Conservation (phyloP, 2,329 filamentous ascomycete genomes). For the Pseudogymnoascus sp. region DNA sequence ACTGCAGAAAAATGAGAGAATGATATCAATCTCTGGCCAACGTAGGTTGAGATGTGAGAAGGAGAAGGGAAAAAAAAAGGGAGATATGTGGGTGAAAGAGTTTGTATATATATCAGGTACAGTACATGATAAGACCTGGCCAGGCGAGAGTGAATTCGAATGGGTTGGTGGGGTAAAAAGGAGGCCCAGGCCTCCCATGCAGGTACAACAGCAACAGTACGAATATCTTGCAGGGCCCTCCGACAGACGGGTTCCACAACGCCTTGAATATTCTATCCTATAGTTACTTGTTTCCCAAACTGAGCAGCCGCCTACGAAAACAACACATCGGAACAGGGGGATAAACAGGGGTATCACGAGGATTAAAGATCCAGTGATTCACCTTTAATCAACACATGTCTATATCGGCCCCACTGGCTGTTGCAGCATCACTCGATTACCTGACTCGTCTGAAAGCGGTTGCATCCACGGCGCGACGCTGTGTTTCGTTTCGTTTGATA, state of each 20-base stretch:
- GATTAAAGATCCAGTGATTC: neutral
- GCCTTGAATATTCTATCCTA: neutral
- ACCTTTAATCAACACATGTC: slow-evolving; percentile 4
- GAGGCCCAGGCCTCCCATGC: neutral
- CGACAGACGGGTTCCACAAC: slow-evolving; percentile 4
- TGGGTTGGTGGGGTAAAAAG: neutral
- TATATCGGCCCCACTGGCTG: neutral
- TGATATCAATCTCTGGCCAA: slow-evolving; percentile 1
- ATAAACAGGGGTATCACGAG: slow-evolving; percentile 1
- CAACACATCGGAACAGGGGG: neutral
- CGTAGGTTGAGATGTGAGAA: neutral
- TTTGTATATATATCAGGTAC: slow-evolving; percentile 2
- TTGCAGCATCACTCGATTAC: neutral
- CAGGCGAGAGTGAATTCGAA: neutral
- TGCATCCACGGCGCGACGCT: slow-evolving; percentile 2
- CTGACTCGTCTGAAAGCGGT: neutral
- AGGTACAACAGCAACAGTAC: neutral
- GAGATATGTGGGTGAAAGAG: neutral
- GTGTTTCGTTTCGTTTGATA: slow-evolving; percentile 7
- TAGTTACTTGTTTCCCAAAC: neutral
- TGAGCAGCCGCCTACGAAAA: neutral
- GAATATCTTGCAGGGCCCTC: neutral
- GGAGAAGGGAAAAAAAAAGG: neutral
- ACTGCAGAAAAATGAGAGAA: neutral
- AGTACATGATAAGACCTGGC: neutral